Evolutionary conservation across 768 basidiomycete species (phyloP), one percentile per base, ranked within the genome.

Genomic region (Pulveroboletus sp.): DNA sequence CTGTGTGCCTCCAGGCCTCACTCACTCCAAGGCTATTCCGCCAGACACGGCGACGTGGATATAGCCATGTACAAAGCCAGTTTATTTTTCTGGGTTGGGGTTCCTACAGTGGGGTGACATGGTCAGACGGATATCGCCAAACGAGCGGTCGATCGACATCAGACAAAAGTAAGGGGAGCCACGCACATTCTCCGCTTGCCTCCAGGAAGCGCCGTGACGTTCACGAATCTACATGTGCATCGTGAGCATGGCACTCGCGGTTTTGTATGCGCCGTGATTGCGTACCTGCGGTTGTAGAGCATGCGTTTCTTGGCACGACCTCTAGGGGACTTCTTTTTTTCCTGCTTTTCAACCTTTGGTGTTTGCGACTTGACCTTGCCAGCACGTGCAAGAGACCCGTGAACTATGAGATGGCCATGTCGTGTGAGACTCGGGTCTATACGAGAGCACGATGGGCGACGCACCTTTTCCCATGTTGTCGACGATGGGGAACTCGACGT

Each of bases 291-390:
- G 78, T 94, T 94, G 81, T 94, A 95, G 57, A 92, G 75, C 60
- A 90, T 76, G 57, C 91, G 81, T 81, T 97, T 97, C 87, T 95
- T 96, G 56, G 95, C 95, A 69, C 95, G 92, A 56, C 95, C 95
- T 76, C 88, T 95, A 50, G 92, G 92, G 35, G 76, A 83, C 85
- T 97, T 97, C 87, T 93, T 93, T 87, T 96, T 97, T 79, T 97
- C 95, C 78, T 95, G 92, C 72, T 86, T 84, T 67, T 96, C 95
- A 68, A 96, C 95, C 77, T 97, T 97, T 66, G 94, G 94, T 66
- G 87, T 90, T 76, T 94, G 92, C 62, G 89, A 91, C 78, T 93
- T 96, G 80, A 97, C 95, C 83, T 98, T 97, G 73, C 94, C 94
- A 71, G 93, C 93, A 80, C 93, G 93, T 76, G 93, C 93, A 77